Percentiles rank a stretch among this genome's conserved stretches.
These are phyloP conservation scores for Candida adriatica DNA, from an alignment of 805 yeast species.

Conservation along the genomic window DNA sequence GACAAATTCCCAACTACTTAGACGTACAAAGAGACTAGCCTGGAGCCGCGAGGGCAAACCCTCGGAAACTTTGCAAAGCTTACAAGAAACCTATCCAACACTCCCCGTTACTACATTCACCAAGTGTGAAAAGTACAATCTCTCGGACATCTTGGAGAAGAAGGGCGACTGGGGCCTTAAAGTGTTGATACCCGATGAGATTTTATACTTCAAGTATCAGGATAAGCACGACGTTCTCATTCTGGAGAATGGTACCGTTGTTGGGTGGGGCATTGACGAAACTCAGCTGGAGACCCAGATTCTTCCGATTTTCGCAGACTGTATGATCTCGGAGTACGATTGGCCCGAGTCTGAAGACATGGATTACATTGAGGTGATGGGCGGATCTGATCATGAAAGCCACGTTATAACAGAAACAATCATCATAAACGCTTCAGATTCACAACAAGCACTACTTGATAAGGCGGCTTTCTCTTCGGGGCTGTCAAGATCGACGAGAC, in stretches of 20 bases:
- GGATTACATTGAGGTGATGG: conserved; percentile 49
- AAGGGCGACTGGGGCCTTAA: conserved; percentile 28
- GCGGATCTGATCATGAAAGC: conserved; percentile 25
- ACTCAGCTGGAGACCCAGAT: conserved; percentile 36
- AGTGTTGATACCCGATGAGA: conserved; percentile 58
- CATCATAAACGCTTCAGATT: conserved; percentile 46
- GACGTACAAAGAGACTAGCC: conserved; percentile 9
- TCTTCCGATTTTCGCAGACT: conserved; percentile 43
- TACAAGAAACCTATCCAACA: conserved; percentile 6
- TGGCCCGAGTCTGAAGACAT: conserved; percentile 75
- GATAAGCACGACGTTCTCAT: conserved; percentile 54
- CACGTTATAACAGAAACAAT: conserved; percentile 65
- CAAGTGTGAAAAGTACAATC: conserved; percentile 63
- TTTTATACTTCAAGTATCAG: conserved; percentile 44
- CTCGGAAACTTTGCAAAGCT: conserved; percentile 2
- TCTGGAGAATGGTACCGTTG: conserved; percentile 70
- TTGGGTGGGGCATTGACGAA: conserved; percentile 79
- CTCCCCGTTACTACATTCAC: conserved; percentile 63
- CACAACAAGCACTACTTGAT: conserved; percentile 51
- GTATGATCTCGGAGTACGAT: conserved; percentile 41
- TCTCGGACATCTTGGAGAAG: conserved; percentile 32
- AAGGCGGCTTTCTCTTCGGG: conserved; percentile 89
- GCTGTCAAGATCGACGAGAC: conserved; percentile 75
- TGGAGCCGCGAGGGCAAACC: conserved; percentile 3
- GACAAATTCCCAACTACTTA: conserved; percentile 7